A percentile compares a stretch with the other conserved stretches of the same genome.
These are phyloP conservation scores for Pezicula radicicola DNA, from an alignment of 2,329 filamentous ascomycete genomes.

Conservation along the genomic window DNA sequence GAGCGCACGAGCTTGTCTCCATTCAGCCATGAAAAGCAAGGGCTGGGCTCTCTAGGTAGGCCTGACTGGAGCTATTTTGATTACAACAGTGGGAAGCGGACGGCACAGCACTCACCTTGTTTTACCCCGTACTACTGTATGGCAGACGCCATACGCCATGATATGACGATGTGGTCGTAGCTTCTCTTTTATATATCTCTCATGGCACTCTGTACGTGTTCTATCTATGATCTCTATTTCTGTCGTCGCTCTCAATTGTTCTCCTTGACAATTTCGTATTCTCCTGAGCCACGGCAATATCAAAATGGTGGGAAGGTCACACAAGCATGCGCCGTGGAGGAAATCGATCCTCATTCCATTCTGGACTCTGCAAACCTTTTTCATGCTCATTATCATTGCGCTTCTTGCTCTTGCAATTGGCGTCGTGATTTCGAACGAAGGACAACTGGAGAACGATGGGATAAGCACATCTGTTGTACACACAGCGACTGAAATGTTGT, in stretches of 20 bases:
- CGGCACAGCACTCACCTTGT: too few relatives aligned
- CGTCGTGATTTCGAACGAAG: constrained; percentile 1
- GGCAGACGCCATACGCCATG: too few relatives aligned
- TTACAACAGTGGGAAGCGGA: too few relatives aligned
- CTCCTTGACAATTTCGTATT: background rate
- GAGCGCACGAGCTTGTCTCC: too few relatives aligned
- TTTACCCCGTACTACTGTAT: too few relatives aligned
- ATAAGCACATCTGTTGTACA: background rate
- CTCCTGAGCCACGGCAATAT: background rate
- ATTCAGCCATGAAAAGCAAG: too few relatives aligned
- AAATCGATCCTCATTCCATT: constrained; percentile 20
- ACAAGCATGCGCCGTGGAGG: constrained; percentile 20
- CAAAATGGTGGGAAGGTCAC: background rate
- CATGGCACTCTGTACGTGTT: too few relatives aligned
- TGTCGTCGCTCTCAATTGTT: background rate
- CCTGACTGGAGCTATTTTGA: too few relatives aligned
- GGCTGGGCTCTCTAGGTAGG: too few relatives aligned
- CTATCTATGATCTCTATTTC: too few relatives aligned
- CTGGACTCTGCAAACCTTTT: constrained; percentile 19
- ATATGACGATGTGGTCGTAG: too few relatives aligned
- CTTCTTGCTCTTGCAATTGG: constrained; percentile 7
- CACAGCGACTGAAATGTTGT: background rate
- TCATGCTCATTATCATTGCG: constrained; percentile 14
- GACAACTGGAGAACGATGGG: background rate
- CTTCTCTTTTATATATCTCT: too few relatives aligned